phyloP scores from a whole-genome alignment of 2,329 filamentous ascomycete genomes.

The Pyricularia sp. region DNA sequence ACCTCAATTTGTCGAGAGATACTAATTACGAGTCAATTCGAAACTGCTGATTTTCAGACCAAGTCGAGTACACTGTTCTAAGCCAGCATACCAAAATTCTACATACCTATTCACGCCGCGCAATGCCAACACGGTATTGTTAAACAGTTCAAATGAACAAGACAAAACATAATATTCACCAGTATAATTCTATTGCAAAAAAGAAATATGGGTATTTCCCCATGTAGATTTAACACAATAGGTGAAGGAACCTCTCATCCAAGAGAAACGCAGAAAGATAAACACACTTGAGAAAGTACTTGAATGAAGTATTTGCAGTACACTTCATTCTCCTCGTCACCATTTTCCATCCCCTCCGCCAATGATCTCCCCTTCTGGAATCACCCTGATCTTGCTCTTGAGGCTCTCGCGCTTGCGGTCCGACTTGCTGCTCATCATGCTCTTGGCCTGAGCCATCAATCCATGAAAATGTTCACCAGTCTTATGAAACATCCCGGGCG shows the following conservation, averaged over 20 bases:
- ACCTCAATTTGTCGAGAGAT: too few relatives aligned
- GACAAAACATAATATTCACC: neutral
- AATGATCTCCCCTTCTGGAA: neutral
- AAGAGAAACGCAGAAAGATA: neutral
- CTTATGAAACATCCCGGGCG: conserved; percentile 2
- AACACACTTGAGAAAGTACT: neutral
- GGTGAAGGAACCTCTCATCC: neutral
- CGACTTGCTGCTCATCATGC: neutral
- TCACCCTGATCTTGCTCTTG: conserved; percentile 1
- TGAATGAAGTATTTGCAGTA: neutral
- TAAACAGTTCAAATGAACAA: neutral
- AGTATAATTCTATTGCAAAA: neutral
- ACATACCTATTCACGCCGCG: too few relatives aligned
- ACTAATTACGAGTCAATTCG: too few relatives aligned
- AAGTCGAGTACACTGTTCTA: too few relatives aligned
- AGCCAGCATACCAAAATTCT: too few relatives aligned
- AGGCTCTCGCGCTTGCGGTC: conserved; percentile 2
- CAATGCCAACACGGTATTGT: neutral
- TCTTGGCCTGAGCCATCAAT: neutral
- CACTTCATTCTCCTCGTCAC: neutral
- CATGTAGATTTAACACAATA: neutral
- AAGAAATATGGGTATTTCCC: neutral
- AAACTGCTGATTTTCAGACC: too few relatives aligned
- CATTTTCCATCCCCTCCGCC: neutral
- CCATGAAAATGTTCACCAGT: conserved; percentile 3